Conservation (phyloP, 768 basidiomycete genomes). For the Rhizopogon sp. region DNA sequence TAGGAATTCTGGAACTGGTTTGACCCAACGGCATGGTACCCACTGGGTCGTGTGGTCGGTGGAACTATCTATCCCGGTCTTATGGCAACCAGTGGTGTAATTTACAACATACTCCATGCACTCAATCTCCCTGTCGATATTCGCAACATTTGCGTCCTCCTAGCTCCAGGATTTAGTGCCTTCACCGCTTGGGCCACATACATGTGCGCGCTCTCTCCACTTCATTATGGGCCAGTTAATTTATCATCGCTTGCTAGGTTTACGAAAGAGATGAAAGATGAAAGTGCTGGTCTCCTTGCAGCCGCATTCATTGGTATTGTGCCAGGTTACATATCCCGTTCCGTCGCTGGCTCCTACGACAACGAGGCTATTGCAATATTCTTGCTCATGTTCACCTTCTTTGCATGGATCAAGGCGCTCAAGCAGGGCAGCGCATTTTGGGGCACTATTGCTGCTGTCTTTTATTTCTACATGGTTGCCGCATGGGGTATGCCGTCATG, state of each 20-base stretch:
- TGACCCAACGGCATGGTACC: constrained; percentile 99
- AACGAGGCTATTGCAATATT: constrained; percentile 99
- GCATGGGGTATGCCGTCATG: constrained; percentile 77
- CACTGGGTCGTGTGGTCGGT: constrained; percentile 95
- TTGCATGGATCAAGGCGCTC: constrained; percentile 92
- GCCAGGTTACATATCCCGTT: constrained; percentile 97
- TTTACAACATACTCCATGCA: constrained; percentile 85
- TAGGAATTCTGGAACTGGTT: constrained; percentile 99
- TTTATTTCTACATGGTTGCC: constrained; percentile 99
- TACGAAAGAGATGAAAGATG: constrained; percentile 93
- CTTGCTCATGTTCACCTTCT: constrained; percentile 99
- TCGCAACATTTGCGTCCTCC: constrained; percentile 91
- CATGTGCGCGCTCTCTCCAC: constrained; percentile 50
- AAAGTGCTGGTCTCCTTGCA: constrained; percentile 92
- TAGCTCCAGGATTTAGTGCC: constrained; percentile 96
- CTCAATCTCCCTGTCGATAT: constrained; percentile 96
- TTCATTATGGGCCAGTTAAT: neutral
- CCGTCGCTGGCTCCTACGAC: constrained; percentile 98
- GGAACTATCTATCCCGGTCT: constrained; percentile 98
- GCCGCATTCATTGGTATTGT: constrained; percentile 98
- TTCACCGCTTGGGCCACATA: constrained; percentile 96
- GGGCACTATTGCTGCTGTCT: constrained; percentile 86
- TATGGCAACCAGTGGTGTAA: constrained; percentile 97
- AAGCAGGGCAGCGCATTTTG: constrained; percentile 92
- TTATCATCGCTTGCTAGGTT: constrained; percentile 51